A percentile compares a stretch with the other conserved stretches of the same genome.
These are phyloP conservation scores for Podospora appendiculata DNA, from an alignment of 495 filamentous ascomycete species.

Conservation along the genomic window DNA sequence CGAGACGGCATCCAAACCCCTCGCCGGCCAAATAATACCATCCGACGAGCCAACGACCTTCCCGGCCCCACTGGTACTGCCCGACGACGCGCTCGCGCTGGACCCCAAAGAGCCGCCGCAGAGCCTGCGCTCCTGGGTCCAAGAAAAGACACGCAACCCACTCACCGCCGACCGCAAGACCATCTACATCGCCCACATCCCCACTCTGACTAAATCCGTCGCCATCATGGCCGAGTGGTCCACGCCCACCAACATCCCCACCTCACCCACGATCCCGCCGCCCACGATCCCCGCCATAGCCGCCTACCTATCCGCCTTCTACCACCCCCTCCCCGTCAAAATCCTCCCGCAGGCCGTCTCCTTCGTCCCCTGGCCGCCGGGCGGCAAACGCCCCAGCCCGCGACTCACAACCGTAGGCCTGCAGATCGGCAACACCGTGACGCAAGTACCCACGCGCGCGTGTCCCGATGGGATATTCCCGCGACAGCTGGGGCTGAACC, in stretches of 20 bases:
- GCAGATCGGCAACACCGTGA: constrained; percentile 20
- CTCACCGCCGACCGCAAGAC: constrained; percentile 39
- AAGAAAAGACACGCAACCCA: constrained; percentile 44
- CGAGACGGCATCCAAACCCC: no score
- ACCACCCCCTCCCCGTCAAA: constrained; percentile 49
- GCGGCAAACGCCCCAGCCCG: background rate
- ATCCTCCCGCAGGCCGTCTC: constrained; percentile 23
- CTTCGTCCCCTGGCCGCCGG: constrained; percentile 40
- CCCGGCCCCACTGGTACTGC: constrained; percentile 54
- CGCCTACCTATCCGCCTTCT: constrained; percentile 53
- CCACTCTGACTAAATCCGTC: constrained; percentile 26
- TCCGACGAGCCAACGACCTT: constrained; percentile 25
- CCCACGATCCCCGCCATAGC: constrained; percentile 21
- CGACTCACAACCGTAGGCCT: constrained; percentile 34
- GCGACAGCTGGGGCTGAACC: constrained; percentile 53
- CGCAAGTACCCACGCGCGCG: constrained; percentile 48
- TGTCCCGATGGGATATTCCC: constrained; percentile 40
- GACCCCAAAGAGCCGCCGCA: constrained; percentile 50
- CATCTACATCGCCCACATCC: constrained; percentile 46
- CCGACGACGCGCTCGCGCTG: constrained; percentile 48
- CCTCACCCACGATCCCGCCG: background rate
- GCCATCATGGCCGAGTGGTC: constrained; percentile 32
- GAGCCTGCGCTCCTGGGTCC: constrained; percentile 48
- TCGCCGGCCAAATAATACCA: no score
- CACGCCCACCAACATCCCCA: constrained; percentile 5